Conservation (phyloP, 495 filamentous ascomycete species). For the Sordaria brevicollis region DNA sequence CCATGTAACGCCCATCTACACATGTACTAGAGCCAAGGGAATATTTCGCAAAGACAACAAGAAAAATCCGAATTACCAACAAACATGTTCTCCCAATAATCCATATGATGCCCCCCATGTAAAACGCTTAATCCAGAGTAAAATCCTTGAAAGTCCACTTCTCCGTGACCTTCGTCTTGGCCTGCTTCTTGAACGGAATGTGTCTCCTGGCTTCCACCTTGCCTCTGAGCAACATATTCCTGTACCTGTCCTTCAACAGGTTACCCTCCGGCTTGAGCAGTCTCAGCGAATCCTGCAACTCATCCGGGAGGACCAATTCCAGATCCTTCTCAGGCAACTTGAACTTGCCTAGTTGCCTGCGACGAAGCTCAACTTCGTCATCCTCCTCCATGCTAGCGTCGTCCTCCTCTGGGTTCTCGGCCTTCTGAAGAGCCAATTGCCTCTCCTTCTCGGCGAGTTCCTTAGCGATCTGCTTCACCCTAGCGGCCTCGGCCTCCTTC, state of each 20-base stretch:
- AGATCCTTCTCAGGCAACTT: slow-evolving; percentile 68
- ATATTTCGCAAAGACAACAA: neutral
- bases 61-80: neutral
- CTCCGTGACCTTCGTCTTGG: slow-evolving; percentile 69
- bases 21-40: neutral
- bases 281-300: slow-evolving; percentile 83
- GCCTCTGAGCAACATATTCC: slow-evolving; percentile 76
- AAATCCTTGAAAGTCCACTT: slow-evolving; percentile 98
- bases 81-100: neutral
- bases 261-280: slow-evolving; percentile 91
- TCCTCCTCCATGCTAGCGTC: slow-evolving; percentile 21
- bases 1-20: neutral
- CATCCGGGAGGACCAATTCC: slow-evolving; percentile 85
- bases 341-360: slow-evolving; percentile 66
- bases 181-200: slow-evolving; percentile 67
- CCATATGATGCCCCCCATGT: neutral
- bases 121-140: neutral
- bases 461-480: slow-evolving; percentile 50
- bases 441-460: slow-evolving; percentile 50
- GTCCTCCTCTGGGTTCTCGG: slow-evolving; percentile 32
- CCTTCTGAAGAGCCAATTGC: slow-evolving; percentile 25
- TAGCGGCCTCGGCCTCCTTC: slow-evolving; percentile 54
- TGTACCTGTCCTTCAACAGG: slow-evolving; percentile 80
- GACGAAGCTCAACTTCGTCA: slow-evolving; percentile 57
- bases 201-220: slow-evolving; percentile 76